These are phyloP conservation scores for Aspergillus indologenus DNA, from an alignment of 495 filamentous ascomycete genomes.

Conservation along the genomic window DNA sequence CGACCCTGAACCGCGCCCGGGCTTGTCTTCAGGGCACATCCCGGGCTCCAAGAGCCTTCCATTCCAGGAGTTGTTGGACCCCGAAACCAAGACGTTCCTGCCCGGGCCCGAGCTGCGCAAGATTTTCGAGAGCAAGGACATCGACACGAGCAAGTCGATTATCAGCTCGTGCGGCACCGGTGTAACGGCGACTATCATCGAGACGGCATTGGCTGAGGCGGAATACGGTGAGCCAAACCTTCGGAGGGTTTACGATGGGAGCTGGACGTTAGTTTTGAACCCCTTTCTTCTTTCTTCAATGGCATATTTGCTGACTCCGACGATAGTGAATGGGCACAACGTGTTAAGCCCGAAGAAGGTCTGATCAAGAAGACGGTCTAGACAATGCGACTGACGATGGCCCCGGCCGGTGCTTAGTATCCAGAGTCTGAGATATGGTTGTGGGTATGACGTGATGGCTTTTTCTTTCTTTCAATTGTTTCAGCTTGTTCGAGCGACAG, in stretches of 20 bases:
- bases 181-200: slow-evolving; percentile 89
- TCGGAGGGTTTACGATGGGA: slow-evolving; percentile 87
- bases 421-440: background rate
- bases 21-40: slow-evolving; percentile 87
- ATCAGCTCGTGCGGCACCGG: slow-evolving; percentile 91
- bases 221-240: slow-evolving; percentile 65
- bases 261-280: slow-evolving; percentile 94
- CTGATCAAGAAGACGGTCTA: slow-evolving; percentile 55
- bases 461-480: background rate
- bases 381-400: background rate
- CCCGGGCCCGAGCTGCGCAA: slow-evolving; percentile 65
- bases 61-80: slow-evolving; percentile 75
- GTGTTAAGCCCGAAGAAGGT: slow-evolving; percentile 55
- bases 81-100: slow-evolving; percentile 76
- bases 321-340: slow-evolving; percentile 72
- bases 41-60: slow-evolving; percentile 84
- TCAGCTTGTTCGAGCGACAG: slow-evolving; percentile 5
- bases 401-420: background rate
- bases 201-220: slow-evolving; percentile 78
- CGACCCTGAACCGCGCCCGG: slow-evolving; percentile 82
- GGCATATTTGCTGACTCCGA: slow-evolving; percentile 18
- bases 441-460: slow-evolving; percentile 8
- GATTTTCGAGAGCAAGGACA: slow-evolving; percentile 71
- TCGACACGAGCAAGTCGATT: slow-evolving; percentile 80
- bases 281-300: slow-evolving; percentile 4